These are phyloP conservation scores for Coprinopsis cinerea DNA, from an alignment of 768 basidiomycete species.

Conservation along the genomic window DNA sequence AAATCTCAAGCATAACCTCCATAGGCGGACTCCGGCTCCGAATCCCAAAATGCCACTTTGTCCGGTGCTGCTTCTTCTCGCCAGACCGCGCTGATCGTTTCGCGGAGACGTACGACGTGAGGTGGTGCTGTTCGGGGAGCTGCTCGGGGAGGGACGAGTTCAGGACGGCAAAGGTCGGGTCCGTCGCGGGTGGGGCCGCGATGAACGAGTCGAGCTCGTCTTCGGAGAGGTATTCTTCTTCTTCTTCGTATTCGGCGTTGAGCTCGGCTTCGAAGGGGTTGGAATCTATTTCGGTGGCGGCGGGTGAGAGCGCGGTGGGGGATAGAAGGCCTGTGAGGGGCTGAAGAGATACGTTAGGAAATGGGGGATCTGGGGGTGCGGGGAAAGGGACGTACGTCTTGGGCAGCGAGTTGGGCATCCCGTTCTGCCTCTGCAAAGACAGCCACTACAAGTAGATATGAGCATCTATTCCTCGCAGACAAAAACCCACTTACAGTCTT, in stretches of 20 bases:
- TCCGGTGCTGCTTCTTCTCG: constrained; percentile 70
- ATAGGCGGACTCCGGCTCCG: constrained; percentile 91
- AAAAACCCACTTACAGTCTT: constrained; percentile 61
- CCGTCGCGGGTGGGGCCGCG: constrained; percentile 14
- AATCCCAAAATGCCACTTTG: constrained; percentile 98
- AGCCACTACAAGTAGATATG: constrained; percentile 44
- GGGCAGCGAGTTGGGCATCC: constrained; percentile 69
- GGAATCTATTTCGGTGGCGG: constrained; percentile 54
- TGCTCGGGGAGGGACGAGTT: constrained; percentile 79
- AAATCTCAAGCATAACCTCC: constrained; percentile 99
- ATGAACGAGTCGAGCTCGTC: constrained; percentile 31
- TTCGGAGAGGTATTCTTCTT: constrained; percentile 30
- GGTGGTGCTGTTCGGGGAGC: constrained; percentile 55
- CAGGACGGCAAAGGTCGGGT: constrained; percentile 57
- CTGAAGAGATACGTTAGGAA: constrained; percentile 27
- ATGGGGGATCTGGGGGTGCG: not conserved
- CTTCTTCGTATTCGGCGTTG: constrained; percentile 51
- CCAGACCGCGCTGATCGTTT: constrained; percentile 35
- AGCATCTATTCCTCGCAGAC: not conserved
- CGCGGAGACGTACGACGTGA: constrained; percentile 60
- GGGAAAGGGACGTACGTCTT: constrained; percentile 57
- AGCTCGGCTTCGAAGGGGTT: constrained; percentile 83
- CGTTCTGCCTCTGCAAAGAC: constrained; percentile 82
- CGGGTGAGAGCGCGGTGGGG: constrained; percentile 60
- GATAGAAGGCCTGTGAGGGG: constrained; percentile 62